Evolutionary conservation across 352 stramenopile genomes (phyloP).

Genomic region (Globisporangium uncinulatum): DNA sequence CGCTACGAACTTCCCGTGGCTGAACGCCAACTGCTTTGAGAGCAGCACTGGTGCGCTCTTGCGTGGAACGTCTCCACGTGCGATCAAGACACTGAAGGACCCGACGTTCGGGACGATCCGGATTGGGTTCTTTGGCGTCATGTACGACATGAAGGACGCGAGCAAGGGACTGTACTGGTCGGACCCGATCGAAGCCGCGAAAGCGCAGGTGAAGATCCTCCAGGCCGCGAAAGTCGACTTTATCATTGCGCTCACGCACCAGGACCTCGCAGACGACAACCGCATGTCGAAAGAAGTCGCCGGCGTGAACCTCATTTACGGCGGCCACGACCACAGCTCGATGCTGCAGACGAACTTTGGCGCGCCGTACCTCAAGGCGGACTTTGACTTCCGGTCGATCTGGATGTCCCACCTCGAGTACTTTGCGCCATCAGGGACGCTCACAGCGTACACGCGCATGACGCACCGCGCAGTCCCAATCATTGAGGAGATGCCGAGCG

Average conservation of each 20-base stretch:
- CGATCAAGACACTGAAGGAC: slow-evolving; percentile 44
- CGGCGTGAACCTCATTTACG: slow-evolving; percentile 66
- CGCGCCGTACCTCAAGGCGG: slow-evolving; percentile 68
- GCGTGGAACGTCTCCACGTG: slow-evolving; percentile 40
- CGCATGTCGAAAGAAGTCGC: slow-evolving; percentile 56
- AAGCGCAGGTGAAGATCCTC: slow-evolving; percentile 39
- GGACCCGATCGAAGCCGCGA: slow-evolving; percentile 53
- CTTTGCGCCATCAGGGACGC: slow-evolving; percentile 27
- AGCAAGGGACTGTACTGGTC: slow-evolving; percentile 62
- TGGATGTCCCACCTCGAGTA: slow-evolving; percentile 61
- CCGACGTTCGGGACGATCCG: slow-evolving; percentile 36
- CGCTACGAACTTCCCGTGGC: slow-evolving; percentile 56
- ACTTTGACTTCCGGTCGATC: slow-evolving; percentile 70
- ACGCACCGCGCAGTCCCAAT: slow-evolving; percentile 47
- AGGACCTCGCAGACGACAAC: slow-evolving; percentile 67
- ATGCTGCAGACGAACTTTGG: slow-evolving; percentile 74
- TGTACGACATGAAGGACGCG: slow-evolving; percentile 72
- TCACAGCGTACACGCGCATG: slow-evolving; percentile 38
- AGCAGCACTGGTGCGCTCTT: slow-evolving; percentile 32
- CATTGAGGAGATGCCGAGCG: slow-evolving; percentile 45
- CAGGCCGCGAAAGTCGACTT: slow-evolving; percentile 48
- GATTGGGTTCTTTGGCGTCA: slow-evolving; percentile 66
- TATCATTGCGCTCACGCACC: slow-evolving; percentile 70
- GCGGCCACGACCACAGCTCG: slow-evolving; percentile 63
- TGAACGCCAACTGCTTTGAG: slow-evolving; percentile 77